Conservation (phyloP, 305 asterid species). For the Fraxinus greggii region DNA sequence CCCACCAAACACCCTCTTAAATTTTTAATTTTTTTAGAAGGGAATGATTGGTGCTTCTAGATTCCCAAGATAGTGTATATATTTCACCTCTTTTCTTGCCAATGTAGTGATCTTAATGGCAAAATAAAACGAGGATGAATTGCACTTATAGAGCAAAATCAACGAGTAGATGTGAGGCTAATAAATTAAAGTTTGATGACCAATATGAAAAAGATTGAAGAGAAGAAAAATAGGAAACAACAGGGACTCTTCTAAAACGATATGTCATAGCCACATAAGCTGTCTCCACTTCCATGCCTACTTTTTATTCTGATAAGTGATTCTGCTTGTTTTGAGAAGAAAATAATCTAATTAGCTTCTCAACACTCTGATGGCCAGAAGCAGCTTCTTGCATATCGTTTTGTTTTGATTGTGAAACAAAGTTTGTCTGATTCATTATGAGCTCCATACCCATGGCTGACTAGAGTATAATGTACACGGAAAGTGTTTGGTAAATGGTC, state of each 20-base stretch:
- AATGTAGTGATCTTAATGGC: no score
- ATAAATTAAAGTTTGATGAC: no score
- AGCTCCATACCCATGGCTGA: conserved; percentile 75
- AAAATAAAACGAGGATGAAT: no score
- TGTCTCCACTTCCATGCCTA: conserved; percentile 6
- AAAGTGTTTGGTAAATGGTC: conserved; percentile 29
- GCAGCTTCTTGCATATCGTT: conserved; percentile 50
- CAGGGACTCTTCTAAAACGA: conserved; percentile 74
- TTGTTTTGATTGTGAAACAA: conserved; percentile 36
- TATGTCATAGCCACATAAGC: conserved; percentile 56
- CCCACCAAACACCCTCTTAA: no score
- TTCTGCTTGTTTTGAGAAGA: conserved; percentile 28
- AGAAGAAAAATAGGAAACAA: conserved; percentile 18
- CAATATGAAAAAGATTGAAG: conserved; percentile 29
- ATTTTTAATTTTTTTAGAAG: no score
- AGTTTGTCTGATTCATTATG: conserved; percentile 51
- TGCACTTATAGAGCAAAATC: no score
- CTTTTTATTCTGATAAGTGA: conserved; percentile 10
- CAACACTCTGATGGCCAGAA: conserved; percentile 58
- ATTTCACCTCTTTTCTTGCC: no score
- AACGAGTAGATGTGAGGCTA: no score
- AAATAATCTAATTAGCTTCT: conserved; percentile 48
- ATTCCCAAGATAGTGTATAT: no score
- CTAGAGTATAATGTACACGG: neutral
- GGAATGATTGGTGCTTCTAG: no score